A percentile compares a stretch with the other conserved stretches of the same genome.
phyloP scores from a whole-genome alignment of 192 early-diverging fungal genomes.

The Geosiphon pyriformis region DNA sequence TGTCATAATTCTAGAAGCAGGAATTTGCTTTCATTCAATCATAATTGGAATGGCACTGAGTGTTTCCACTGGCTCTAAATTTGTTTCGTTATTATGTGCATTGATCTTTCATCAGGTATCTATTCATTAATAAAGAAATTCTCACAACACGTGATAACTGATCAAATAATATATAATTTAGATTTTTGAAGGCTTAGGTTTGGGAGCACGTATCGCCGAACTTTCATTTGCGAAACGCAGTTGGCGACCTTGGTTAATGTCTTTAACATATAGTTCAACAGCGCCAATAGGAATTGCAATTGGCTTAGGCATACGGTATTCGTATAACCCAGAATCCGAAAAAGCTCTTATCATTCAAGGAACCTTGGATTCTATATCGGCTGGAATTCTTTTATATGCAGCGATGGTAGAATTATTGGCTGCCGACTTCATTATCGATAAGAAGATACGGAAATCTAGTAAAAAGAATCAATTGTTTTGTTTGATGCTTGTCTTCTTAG shows the following conservation, averaged over 20 bases:
- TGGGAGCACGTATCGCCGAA: constrained; percentile 67
- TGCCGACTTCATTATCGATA: constrained; percentile 60
- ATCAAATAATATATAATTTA: no score
- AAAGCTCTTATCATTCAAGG: constrained; percentile 62
- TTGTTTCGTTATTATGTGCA: constrained; percentile 57
- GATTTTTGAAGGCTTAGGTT: constrained; percentile 74
- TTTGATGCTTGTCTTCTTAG: constrained; percentile 60
- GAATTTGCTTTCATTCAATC: constrained; percentile 64
- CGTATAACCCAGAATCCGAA: constrained; percentile 52
- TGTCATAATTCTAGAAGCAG: constrained; percentile 59
- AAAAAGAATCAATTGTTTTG: constrained; percentile 35
- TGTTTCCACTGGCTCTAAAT: constrained; percentile 49
- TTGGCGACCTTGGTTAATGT: constrained; percentile 47
- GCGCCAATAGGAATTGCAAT: constrained; percentile 79
- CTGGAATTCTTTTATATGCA: constrained; percentile 82
- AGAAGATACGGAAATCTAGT: constrained; percentile 39
- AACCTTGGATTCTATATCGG: constrained; percentile 70
- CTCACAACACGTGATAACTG: no score
- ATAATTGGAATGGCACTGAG: constrained; percentile 67
- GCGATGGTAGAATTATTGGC: constrained; percentile 70
- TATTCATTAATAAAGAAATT: no score
- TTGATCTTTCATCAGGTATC: constrained; percentile 78
- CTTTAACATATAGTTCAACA: constrained; percentile 57
- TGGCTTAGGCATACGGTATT: constrained; percentile 66
- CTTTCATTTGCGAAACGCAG: constrained; percentile 34